Conservation (phyloP, 768 basidiomycete species). For the Rhodocollybia butyracea region DNA sequence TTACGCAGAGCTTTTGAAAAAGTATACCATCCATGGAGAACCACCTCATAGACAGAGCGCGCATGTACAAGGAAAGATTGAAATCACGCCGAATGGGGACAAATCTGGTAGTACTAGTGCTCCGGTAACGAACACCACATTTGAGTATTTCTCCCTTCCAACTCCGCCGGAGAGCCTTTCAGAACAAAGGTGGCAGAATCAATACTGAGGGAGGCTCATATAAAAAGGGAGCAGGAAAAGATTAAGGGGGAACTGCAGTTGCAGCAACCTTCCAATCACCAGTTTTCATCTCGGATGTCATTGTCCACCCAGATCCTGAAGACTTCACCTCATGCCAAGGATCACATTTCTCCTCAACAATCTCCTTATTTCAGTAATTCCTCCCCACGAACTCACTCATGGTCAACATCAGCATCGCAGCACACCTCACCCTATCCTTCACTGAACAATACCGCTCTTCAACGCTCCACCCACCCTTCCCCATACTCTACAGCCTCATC, state of each 20-base stretch:
- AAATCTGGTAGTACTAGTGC: neutral
- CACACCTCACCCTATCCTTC: conserved; percentile 5
- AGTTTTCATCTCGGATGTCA: too few species aligned
- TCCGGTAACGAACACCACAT: neutral
- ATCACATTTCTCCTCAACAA: conserved; percentile 1
- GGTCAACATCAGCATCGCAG: neutral
- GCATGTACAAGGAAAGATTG: too few species aligned
- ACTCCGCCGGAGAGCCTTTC: neutral
- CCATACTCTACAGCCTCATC: conserved; percentile 8
- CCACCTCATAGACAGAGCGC: neutral
- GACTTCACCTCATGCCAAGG: neutral
- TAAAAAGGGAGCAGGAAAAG: neutral
- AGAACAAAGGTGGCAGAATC: neutral
- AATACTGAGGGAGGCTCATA: too few species aligned
- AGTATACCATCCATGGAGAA: neutral
- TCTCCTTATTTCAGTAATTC: neutral
- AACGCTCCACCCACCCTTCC: neutral
- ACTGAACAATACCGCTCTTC: neutral
- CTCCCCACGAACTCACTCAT: neutral
- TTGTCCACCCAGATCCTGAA: neutral
- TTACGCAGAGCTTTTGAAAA: neutral
- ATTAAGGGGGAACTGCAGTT: neutral
- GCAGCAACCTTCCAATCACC: neutral
- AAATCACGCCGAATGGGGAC: neutral
- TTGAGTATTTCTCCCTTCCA: conserved; percentile 5